Evolutionary conservation across 805 yeast species (phyloP).

Genomic region (Saturnispora diversa): DNA sequence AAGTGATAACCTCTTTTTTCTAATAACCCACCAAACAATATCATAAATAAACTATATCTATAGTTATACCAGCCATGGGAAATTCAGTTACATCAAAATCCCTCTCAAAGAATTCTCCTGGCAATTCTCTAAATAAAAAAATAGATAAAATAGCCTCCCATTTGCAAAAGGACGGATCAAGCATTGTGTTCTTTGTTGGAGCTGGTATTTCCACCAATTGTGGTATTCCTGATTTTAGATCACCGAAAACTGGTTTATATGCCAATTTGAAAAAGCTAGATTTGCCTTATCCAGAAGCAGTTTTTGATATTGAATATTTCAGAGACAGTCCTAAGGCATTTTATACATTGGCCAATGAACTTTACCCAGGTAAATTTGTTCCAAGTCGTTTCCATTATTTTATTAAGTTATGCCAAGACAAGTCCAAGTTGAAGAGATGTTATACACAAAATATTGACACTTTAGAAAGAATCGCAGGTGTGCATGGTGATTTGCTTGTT

Average conservation of each 20-base stretch:
- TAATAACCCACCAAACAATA: too few relatives aligned
- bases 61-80: too few relatives aligned
- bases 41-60: too few relatives aligned
- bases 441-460: constrained; percentile 95
- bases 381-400: constrained; percentile 81
- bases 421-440: constrained; percentile 54
- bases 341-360: constrained; percentile 72
- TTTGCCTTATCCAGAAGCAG: constrained; percentile 92
- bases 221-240: constrained; percentile 92
- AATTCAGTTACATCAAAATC: too few relatives aligned
- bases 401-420: constrained; percentile 58
- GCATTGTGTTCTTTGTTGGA: constrained; percentile 67
- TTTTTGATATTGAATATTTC: constrained; percentile 82
- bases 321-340: constrained; percentile 72
- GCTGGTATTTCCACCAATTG: constrained; percentile 93
- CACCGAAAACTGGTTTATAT: constrained; percentile 84
- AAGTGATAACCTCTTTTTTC: too few relatives aligned
- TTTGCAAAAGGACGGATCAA: constrained; percentile 23
- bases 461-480: constrained; percentile 78
- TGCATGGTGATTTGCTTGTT: constrained; percentile 52
- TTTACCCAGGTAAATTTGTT: constrained; percentile 78
- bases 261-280: constrained; percentile 66
- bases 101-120: not conserved
- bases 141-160: constrained; percentile 20
- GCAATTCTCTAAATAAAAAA: constrained; percentile 19